Evolutionary conservation across 202 grass and related monocot species (phyloP).

Genomic region (Zizania palustris): DNA sequence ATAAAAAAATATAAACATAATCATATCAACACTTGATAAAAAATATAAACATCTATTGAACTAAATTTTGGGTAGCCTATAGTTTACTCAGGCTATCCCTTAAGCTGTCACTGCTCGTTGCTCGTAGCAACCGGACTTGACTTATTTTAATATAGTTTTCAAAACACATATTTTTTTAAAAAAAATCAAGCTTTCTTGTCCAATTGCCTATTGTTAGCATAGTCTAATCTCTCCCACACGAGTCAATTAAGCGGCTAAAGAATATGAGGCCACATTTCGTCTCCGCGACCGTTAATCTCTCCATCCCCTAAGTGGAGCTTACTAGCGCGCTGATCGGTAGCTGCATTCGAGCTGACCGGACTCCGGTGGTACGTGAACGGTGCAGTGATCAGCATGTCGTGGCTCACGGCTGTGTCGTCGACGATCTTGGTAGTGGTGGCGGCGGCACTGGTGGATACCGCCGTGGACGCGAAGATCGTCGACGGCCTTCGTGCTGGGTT

Average conservation of each 20-base stretch:
- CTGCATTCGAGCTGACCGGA: neutral
- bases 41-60: too few species aligned
- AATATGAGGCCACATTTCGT: conserved; percentile 44
- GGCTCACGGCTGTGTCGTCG: neutral
- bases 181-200: too few species aligned
- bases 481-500: conserved; percentile 52
- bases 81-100: too few species aligned
- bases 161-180: too few species aligned
- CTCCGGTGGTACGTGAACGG: neutral
- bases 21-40: too few species aligned
- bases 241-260: conserved; percentile 28
- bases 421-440: neutral
- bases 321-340: neutral
- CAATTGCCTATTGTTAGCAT: neutral
- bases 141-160: too few species aligned
- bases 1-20: too few species aligned
- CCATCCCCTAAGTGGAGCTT: neutral
- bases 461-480: conserved; percentile 24
- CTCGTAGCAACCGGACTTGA: too few species aligned
- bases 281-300: neutral
- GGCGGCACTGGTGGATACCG: neutral
- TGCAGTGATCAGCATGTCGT: neutral
- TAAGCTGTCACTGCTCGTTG: too few species aligned
- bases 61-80: too few species aligned
- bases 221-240: neutral